Evolutionary conservation across 2,329 filamentous ascomycete species (phyloP).

Genomic region (Pestalotiopsis sp.): DNA sequence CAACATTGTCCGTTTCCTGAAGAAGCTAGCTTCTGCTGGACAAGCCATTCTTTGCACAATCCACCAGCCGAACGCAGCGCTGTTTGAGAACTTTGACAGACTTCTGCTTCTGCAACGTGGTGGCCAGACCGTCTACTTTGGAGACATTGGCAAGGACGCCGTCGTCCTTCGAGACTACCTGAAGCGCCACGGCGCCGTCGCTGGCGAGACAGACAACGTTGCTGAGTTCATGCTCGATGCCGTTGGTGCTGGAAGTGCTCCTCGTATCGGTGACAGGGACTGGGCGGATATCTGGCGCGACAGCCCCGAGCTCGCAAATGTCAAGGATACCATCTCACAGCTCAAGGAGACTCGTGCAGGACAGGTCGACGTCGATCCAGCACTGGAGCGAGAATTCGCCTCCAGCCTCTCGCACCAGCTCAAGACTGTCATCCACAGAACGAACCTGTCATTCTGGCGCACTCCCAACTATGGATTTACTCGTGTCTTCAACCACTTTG

Average conservation of each 20-base stretch:
- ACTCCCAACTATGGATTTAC: constrained; percentile 89
- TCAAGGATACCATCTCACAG: constrained; percentile 65
- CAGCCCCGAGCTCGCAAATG: constrained; percentile 66
- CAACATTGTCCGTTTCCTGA: constrained; percentile 77
- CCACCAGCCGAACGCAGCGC: constrained; percentile 81
- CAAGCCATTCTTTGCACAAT: constrained; percentile 91
- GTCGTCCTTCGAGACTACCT: constrained; percentile 66
- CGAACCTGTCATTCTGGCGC: constrained; percentile 79
- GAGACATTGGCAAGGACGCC: constrained; percentile 78
- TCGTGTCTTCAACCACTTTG: constrained; percentile 79
- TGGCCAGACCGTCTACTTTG: constrained; percentile 82
- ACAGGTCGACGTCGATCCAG: constrained; percentile 41
- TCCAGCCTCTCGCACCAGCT: constrained; percentile 80
- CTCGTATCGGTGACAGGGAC: constrained; percentile 72
- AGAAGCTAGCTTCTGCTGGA: constrained; percentile 74
- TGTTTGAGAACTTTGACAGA: constrained; percentile 88
- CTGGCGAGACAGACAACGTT: constrained; percentile 55
- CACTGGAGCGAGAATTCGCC: constrained; percentile 74
- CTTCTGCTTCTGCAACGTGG: constrained; percentile 77
- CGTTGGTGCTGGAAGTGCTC: constrained; percentile 72
- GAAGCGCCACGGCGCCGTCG: constrained; percentile 59
- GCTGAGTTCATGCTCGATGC: constrained; percentile 86
- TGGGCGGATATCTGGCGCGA: constrained; percentile 81
- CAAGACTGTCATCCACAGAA: constrained; percentile 70
- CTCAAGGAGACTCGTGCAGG: constrained; percentile 62